Conservation (phyloP, 805 yeast species). For the Cyberlindnera saturnus region DNA sequence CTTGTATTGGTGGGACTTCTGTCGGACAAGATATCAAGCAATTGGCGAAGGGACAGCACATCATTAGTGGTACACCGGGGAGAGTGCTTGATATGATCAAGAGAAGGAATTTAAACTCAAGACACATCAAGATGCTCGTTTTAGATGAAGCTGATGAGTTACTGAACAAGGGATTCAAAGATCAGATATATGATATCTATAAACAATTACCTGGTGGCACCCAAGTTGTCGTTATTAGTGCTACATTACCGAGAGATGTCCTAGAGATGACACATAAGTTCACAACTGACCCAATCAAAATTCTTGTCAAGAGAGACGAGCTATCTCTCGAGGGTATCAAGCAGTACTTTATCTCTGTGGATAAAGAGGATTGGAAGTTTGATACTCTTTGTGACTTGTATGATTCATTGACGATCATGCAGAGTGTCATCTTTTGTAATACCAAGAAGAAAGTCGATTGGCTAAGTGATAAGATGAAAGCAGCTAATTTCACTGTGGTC, state of each 20-base stretch:
- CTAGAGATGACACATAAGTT: slow-evolving; percentile 88
- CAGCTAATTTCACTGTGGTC: slow-evolving; percentile 82
- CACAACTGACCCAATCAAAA: slow-evolving; percentile 90
- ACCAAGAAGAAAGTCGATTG: slow-evolving; percentile 93
- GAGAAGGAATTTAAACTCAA: slow-evolving; percentile 67
- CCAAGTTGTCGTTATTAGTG: slow-evolving; percentile 92
- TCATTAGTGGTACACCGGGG: slow-evolving; percentile 97
- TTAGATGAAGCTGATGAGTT: slow-evolving; percentile 97
- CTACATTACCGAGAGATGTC: slow-evolving; percentile 89
- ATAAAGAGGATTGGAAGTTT: slow-evolving; percentile 89
- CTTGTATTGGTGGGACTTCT: slow-evolving; percentile 91
- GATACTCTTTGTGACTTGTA: slow-evolving; percentile 92
- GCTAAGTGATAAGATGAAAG: slow-evolving; percentile 73
- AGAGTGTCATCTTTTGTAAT: slow-evolving; percentile 97
- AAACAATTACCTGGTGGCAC: slow-evolving; percentile 74
- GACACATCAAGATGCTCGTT: slow-evolving; percentile 79
- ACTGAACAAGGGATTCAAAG: slow-evolving; percentile 88
- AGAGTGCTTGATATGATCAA: slow-evolving; percentile 88
- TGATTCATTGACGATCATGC: slow-evolving; percentile 92
- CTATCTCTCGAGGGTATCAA: slow-evolving; percentile 90
- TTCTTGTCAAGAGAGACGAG: slow-evolving; percentile 91
- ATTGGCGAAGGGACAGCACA: slow-evolving; percentile 75
- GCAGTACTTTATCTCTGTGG: slow-evolving; percentile 87
- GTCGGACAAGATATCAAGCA: slow-evolving; percentile 76
- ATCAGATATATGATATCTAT: slow-evolving; percentile 90